phyloP scores from a whole-genome alignment of 2,329 filamentous ascomycete genomes.

The Aureobasidium sp. region DNA sequence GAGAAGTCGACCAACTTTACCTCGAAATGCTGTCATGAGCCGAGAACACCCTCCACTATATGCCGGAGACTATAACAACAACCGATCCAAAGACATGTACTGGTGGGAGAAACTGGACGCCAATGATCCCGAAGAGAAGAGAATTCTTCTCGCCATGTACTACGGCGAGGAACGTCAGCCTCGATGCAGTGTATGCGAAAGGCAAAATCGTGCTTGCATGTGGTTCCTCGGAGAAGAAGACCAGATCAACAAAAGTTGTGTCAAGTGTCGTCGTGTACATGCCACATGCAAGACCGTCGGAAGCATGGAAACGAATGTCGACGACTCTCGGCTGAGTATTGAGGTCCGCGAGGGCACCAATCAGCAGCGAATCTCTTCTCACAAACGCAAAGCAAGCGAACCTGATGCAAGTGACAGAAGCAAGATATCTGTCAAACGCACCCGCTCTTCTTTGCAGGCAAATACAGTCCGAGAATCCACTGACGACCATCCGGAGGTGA shows the following conservation, averaged over 20 bases:
- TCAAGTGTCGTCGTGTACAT: constrained; percentile 1
- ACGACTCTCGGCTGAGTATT: background rate
- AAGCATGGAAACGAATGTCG: background rate
- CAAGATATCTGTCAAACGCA: background rate
- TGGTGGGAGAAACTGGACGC: background rate
- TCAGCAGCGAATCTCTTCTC: background rate
- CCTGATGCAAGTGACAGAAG: background rate
- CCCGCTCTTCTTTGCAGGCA: background rate
- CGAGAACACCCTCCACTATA: background rate
- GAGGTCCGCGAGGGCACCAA: background rate
- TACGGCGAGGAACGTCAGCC: background rate
- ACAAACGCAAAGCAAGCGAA: background rate
- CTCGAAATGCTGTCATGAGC: background rate
- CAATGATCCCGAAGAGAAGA: background rate
- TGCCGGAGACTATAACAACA: background rate
- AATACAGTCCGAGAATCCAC: background rate
- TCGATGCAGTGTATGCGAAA: background rate
- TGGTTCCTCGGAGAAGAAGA: constrained; percentile 1
- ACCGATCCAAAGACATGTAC: background rate
- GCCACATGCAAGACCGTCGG: background rate
- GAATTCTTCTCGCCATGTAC: background rate
- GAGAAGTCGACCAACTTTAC: background rate
- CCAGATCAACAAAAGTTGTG: background rate
- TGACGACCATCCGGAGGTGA: background rate
- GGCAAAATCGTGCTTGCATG: background rate